Conservation (phyloP, 2,329 filamentous ascomycete species). For the Trichophyton benhamiae region DNA sequence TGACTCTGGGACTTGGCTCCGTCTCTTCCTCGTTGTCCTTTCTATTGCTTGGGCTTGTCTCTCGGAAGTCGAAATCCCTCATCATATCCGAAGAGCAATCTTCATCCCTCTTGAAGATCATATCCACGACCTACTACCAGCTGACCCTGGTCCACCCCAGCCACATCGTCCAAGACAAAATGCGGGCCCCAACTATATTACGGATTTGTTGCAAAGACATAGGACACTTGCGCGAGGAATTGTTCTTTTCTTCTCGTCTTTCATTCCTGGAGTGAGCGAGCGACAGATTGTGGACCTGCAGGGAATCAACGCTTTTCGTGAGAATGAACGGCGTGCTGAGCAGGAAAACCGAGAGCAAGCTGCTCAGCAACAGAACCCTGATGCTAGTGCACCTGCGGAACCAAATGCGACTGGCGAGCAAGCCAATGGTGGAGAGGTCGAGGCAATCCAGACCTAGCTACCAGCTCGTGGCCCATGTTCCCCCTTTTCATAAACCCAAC, state of each 20-base stretch:
- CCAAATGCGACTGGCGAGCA: neutral
- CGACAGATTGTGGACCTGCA: slow-evolving; percentile 46
- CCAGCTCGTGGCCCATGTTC: too few relatives aligned
- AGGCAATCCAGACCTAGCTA: too few relatives aligned
- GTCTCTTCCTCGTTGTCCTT: slow-evolving; percentile 28
- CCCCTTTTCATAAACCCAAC: too few relatives aligned
- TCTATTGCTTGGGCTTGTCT: slow-evolving; percentile 30
- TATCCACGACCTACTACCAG: slow-evolving; percentile 32
- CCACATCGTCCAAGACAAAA: slow-evolving; percentile 6
- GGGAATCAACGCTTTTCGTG: slow-evolving; percentile 33
- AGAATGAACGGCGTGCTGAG: slow-evolving; percentile 4
- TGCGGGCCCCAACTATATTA: neutral
- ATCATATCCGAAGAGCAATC: slow-evolving; percentile 23
- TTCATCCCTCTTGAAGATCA: slow-evolving; percentile 32
- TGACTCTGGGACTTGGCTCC: slow-evolving; percentile 35
- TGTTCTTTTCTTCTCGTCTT: slow-evolving; percentile 50
- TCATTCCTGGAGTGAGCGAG: slow-evolving; percentile 52
- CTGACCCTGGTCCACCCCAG: slow-evolving; percentile 16
- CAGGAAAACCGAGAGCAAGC: slow-evolving; percentile 7
- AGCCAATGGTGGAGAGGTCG: neutral
- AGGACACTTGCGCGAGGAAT: slow-evolving; percentile 38
- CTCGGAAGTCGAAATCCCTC: slow-evolving; percentile 30
- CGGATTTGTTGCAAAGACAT: slow-evolving; percentile 10
- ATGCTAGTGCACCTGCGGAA: neutral
- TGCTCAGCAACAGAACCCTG: neutral